These are phyloP conservation scores for Coemansia sp. DNA, from an alignment of 192 early-diverging fungal genomes.

Conservation along the genomic window DNA sequence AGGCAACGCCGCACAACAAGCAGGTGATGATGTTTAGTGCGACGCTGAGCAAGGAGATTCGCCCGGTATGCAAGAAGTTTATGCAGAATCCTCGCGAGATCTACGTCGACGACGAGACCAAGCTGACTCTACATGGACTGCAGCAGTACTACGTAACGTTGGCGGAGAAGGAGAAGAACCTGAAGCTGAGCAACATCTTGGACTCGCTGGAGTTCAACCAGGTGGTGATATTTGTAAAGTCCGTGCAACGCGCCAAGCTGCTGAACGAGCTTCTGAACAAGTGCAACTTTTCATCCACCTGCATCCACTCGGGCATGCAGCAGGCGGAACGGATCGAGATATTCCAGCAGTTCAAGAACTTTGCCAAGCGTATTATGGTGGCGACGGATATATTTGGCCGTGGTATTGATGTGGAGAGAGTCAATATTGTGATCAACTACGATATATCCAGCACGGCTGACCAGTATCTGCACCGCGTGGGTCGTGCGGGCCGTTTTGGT, in stretches of 20 bases:
- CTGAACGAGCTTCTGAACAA: constrained; percentile 83
- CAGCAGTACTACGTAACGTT: constrained; percentile 93
- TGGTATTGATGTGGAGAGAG: constrained; percentile 97
- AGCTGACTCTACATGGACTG: constrained; percentile 95
- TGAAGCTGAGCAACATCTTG: constrained; percentile 86
- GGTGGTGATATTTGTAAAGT: constrained; percentile 95
- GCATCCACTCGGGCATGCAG: constrained; percentile 86
- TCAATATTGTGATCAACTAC: constrained; percentile 99
- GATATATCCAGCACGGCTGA: constrained; percentile 91
- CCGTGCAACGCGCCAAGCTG: constrained; percentile 79
- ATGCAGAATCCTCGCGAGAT: constrained; percentile 98
- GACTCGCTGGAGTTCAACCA: constrained; percentile 98
- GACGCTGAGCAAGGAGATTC: constrained; percentile 89
- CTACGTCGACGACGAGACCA: constrained; percentile 96
- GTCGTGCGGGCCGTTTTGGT: constrained; percentile 98
- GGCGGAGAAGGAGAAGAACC: constrained; percentile 84
- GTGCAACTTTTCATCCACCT: constrained; percentile 91
- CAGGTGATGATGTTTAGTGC: constrained; percentile 99
- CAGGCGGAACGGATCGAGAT: constrained; percentile 91
- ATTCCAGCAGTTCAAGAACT: constrained; percentile 95
- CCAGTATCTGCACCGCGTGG: constrained; percentile 93
- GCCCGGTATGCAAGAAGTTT: constrained; percentile 93
- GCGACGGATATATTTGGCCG: constrained; percentile 97
- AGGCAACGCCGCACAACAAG: constrained; percentile 90
- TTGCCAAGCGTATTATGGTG: constrained; percentile 91